These are phyloP conservation scores for Apiotrichum siamense DNA, from an alignment of 1,284 basidiomycete genomes.

Conservation along the genomic window DNA sequence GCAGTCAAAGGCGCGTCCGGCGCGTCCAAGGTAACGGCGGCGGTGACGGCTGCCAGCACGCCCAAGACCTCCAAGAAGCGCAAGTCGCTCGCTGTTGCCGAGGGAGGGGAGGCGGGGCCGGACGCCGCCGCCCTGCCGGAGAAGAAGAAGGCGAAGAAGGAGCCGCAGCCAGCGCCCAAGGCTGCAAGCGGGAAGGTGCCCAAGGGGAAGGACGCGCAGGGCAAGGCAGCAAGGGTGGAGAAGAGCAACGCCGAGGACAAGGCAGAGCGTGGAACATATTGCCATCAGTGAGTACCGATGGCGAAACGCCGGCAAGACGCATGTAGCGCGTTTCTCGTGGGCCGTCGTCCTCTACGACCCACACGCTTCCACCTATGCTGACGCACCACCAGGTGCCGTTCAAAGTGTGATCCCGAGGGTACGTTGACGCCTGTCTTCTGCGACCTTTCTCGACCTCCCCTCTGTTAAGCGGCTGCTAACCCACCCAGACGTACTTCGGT, in stretches of 20 bases:
- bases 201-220: constrained; percentile 4
- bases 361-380: no score
- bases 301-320: neutral
- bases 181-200: neutral
- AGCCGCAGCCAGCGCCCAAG: neutral
- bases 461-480: neutral
- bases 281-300: constrained; percentile 25
- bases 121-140: no score
- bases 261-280: constrained; percentile 22
- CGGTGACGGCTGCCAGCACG: no score
- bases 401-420: constrained; percentile 12
- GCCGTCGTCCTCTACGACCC: no score
- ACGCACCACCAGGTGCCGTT: constrained; percentile 13
- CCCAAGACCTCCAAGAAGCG: constrained; percentile 3
- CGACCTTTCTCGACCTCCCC: neutral
- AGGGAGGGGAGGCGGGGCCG: neutral
- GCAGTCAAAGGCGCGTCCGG: no score
- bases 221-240: neutral
- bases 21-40: no score
- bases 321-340: no score
- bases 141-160: constrained; percentile 9
- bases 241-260: constrained; percentile 1
- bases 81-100: constrained; percentile 1
- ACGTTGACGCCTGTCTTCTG: neutral
- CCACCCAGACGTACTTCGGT: constrained; percentile 21